Evolutionary conservation across 257 asterid genomes (phyloP), one percentile per base, ranked within the genome.

Genomic region (Przewalskia tangutica): DNA sequence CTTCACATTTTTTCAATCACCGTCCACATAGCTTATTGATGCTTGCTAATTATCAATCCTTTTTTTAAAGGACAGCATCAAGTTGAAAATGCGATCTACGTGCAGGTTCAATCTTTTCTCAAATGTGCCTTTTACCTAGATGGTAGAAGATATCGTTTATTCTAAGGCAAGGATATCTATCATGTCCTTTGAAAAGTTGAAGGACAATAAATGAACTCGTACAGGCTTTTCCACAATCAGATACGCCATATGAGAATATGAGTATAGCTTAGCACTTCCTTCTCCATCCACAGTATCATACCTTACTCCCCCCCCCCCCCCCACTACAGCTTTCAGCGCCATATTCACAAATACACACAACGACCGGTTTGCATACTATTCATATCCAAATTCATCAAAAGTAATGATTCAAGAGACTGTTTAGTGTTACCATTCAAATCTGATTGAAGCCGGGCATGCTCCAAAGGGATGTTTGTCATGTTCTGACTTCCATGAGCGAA

Each of bases 371-470:
- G 58, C 79, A 46, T 12, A 13, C 16, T 11, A 71, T 6, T 48
- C 4, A 3, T 48, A 53, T 12, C 48, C 44, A 48, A 48, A 48
- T 20, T 23, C 44, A 48, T 73, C 73, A 46, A 20, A 73, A 48
- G 23, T 50, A 73, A 23, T 7, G 60, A 73, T 73, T 48, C 62
- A 64, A 81, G 32, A 27, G 20, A 80, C 46, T 40, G 18, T 75
- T 40, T 27, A 58, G 79, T 71, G 20, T 88, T 92, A 96, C 98
- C 98, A 75, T 91, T 86, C 85, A 94, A 87, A 68, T 87, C 89
- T 84, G 91, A 94, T 84, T 83, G 97, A 83, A 86, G 82, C 65
- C 46, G 89, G 34, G 90, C 36, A 18, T 87, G 93, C 84, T 93
- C 93, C 79, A 88, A 82, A 64, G 96, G 94, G 68, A 90, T 84